phyloP scores from a whole-genome alignment of 371 early-diverging fungal genomes.

The Circinella umbellata region DNA sequence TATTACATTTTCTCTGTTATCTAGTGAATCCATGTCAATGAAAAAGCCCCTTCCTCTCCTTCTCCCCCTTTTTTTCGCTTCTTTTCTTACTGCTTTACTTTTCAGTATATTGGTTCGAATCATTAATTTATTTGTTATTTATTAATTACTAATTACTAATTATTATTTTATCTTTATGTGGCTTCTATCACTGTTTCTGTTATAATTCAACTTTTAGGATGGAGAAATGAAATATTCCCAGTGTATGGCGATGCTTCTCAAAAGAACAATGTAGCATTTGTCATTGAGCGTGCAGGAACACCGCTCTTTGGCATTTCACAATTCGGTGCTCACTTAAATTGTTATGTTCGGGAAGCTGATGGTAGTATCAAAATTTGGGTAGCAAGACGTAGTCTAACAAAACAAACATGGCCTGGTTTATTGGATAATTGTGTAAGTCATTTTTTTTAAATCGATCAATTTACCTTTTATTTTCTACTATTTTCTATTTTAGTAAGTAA shows the following conservation, averaged over 20 bases:
- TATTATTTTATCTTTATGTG: too few relatives aligned
- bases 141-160: too few relatives aligned
- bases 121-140: too few relatives aligned
- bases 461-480: not conserved
- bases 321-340: conserved; percentile 86
- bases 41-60: too few relatives aligned
- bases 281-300: conserved; percentile 83
- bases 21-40: too few relatives aligned
- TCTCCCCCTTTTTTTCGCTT: too few relatives aligned
- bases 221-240: conserved; percentile 77
- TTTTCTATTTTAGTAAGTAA: not conserved
- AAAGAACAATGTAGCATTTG: conserved; percentile 57
- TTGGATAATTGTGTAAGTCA: conserved; percentile 82
- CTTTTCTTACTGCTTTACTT: too few relatives aligned
- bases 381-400: conserved; percentile 78
- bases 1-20: too few relatives aligned
- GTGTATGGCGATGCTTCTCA: conserved; percentile 62
- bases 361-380: conserved; percentile 82
- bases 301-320: conserved; percentile 81
- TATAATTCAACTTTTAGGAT: conserved; percentile 22
- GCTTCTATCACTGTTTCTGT: too few relatives aligned
- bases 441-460: too few relatives aligned
- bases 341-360: conserved; percentile 58
- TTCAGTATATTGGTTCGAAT: too few relatives aligned
- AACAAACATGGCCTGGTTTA: conserved; percentile 87